A percentile compares a stretch with the other conserved stretches of the same genome.
Conservation (phyloP, 139 green algal species). For the Chloropicon primus region DNA sequence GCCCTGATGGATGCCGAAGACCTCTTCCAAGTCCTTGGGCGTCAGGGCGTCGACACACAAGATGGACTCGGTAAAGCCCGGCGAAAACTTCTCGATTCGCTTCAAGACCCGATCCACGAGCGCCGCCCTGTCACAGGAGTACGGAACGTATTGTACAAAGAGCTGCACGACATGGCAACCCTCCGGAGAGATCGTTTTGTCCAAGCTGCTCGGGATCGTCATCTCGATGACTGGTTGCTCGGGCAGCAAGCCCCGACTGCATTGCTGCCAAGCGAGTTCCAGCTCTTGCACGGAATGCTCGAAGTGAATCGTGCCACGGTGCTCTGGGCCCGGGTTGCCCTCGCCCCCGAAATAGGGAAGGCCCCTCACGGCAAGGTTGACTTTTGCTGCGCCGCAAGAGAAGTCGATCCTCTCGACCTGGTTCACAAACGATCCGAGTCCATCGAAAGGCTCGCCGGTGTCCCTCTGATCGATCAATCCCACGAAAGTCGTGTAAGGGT, state of each 20-base stretch:
- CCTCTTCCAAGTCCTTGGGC: constrained; percentile 2
- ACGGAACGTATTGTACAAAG: constrained; percentile 18
- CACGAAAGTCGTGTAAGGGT: background rate
- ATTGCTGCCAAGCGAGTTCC: constrained; percentile 1
- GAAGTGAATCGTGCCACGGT: constrained; percentile 9
- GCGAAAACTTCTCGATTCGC: constrained; percentile 4
- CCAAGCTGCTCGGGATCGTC: background rate
- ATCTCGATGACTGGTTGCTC: constrained; percentile 1
- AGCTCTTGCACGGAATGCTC: background rate
- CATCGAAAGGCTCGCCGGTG: no score
- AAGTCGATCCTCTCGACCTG: background rate
- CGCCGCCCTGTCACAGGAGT: background rate
- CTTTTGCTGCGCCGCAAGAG: background rate
- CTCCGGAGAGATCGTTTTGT: background rate
- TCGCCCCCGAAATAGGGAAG: constrained; percentile 4
- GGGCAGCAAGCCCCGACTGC: background rate
- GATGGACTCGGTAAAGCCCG: constrained; percentile 5
- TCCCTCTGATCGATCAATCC: background rate
- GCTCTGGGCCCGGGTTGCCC: background rate
- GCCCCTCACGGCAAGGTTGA: constrained; percentile 4
- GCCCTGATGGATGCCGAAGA: background rate
- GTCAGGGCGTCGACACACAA: constrained; percentile 1
- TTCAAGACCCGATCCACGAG: constrained; percentile 1
- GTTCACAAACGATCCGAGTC: no score
- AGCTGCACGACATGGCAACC: constrained; percentile 2